Conservation (phyloP, 225 moss, liverwort and hornwort genomes). For the Rhytidiadelphus loreus region DNA sequence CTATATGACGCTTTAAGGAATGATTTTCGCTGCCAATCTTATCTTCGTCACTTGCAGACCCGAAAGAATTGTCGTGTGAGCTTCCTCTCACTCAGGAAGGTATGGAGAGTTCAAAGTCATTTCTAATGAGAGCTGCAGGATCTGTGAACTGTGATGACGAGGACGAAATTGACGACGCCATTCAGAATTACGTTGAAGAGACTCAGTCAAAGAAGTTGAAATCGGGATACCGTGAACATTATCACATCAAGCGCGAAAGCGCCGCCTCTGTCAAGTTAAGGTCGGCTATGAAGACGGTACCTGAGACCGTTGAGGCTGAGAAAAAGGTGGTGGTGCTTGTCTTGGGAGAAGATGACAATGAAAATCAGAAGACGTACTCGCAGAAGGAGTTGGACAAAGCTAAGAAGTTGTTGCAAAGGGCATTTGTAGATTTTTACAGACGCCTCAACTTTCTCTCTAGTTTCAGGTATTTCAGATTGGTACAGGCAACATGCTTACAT, state of each 20-base stretch:
- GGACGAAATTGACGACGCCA: background rate
- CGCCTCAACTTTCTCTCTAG: slow-evolving; percentile 40
- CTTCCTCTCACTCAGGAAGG: background rate
- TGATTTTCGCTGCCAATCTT: background rate
- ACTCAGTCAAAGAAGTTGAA: background rate
- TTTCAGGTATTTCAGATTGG: slow-evolving; percentile 33
- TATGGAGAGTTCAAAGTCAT: background rate
- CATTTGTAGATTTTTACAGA: slow-evolving; percentile 60
- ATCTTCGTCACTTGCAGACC: background rate
- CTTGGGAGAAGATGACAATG: background rate
- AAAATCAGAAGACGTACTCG: background rate
- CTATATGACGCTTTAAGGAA: background rate
- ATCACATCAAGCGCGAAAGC: background rate
- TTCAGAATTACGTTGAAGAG: background rate
- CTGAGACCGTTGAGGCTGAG: background rate
- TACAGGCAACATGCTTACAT: background rate
- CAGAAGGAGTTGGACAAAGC: slow-evolving; percentile 30
- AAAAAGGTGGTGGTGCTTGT: background rate
- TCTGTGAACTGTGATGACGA: background rate
- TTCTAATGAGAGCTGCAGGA: background rate
- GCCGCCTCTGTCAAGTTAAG: background rate
- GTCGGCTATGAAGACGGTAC: background rate
- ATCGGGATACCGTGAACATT: background rate
- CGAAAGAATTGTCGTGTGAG: background rate
- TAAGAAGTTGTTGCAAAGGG: slow-evolving; percentile 38